Base-by-base conservation (phyloP, 2,329 filamentous ascomycete species). In the Aspergillus calidoustus region DNA sequence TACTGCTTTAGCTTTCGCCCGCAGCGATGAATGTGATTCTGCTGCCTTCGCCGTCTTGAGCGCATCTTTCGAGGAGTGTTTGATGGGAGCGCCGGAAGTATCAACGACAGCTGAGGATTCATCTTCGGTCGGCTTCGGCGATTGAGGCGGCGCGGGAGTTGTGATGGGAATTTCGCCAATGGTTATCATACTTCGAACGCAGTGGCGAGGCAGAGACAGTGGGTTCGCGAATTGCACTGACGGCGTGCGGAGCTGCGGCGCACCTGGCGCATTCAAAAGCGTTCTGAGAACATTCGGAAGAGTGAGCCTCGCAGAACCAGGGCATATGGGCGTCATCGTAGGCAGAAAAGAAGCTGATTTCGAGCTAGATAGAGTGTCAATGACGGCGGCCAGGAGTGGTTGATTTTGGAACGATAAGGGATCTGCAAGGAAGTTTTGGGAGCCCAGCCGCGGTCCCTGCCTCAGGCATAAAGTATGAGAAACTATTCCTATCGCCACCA, bases 251-350 rank as follows among this genome's bases (percentile, higher is more conserved):
- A 65, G 25, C 17, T 65, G 59, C 38, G 57, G 52, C 41, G 63
- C 58, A 69, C 54, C 34, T 75, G 69, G 8, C 69, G 64, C 34
- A 44, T 63, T 67, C 34, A 71, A 70, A 13, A 73, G 54, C 52
- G 63, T 68, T 54, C 65, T 68, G 15, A 76, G 58, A 9, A 71
- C 46, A 4, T 58, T 65, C 11, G 74, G 65, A 13, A 75, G 59
- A 30, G 68, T 65, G 58, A 74, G 50, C 13, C 55, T 71, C 2
- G 70, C 65, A n/a, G 72, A 71, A 3, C 67, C 63, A 50, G 64
- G 41, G 51, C 69, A 75, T 52, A 64, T 60, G 9, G 52, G 57
- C 17, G 62, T 60, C 71, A 74, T 74, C 13, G 11, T 49, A 25
- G n/a, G 7, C 23, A 19, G 28, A 22, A 7, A 19, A 38, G 9